Conservation (phyloP, 345 rosid species). For the Brassica cretica region DNA sequence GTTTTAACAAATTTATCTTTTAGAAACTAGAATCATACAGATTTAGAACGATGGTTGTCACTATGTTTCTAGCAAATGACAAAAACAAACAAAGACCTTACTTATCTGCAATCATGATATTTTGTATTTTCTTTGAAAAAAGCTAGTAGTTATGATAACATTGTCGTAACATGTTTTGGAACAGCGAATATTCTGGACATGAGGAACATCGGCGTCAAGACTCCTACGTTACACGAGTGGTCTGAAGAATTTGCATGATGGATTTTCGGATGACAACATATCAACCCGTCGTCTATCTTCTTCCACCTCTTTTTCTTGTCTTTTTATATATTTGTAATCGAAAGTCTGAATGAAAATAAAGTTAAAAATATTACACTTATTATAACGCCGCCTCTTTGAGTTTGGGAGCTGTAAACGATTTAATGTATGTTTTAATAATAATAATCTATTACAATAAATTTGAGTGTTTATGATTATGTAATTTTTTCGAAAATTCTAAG, state of each 20-base stretch:
- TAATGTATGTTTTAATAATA: too few relatives aligned
- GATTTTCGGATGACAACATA: slow-evolving; percentile 4
- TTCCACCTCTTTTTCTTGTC: neutral
- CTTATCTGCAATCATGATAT: slow-evolving; percentile 3
- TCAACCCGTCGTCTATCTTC: neutral
- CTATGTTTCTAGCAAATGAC: slow-evolving; percentile 1
- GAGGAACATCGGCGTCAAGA: slow-evolving; percentile 67
- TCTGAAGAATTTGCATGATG: slow-evolving; percentile 31
- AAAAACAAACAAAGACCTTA: neutral
- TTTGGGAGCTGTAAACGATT: too few relatives aligned
- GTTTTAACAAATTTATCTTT: neutral
- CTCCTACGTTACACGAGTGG: slow-evolving; percentile 69
- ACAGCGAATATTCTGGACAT: slow-evolving; percentile 81
- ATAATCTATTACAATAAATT: too few relatives aligned
- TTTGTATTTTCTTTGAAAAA: slow-evolving; percentile 14
- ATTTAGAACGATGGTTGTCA: neutral
- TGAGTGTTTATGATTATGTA: too few relatives aligned
- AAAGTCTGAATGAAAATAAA: neutral
- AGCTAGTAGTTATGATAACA: slow-evolving; percentile 8
- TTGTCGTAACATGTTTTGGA: slow-evolving; percentile 34
- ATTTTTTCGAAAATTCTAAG: too few relatives aligned
- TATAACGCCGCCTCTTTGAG: neutral
- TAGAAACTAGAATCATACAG: neutral
- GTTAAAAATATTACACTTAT: neutral
- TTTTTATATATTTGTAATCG: neutral